Evolutionary conservation across 2,329 filamentous ascomycete species (phyloP).

Genomic region (Colletotrichum melonis): DNA sequence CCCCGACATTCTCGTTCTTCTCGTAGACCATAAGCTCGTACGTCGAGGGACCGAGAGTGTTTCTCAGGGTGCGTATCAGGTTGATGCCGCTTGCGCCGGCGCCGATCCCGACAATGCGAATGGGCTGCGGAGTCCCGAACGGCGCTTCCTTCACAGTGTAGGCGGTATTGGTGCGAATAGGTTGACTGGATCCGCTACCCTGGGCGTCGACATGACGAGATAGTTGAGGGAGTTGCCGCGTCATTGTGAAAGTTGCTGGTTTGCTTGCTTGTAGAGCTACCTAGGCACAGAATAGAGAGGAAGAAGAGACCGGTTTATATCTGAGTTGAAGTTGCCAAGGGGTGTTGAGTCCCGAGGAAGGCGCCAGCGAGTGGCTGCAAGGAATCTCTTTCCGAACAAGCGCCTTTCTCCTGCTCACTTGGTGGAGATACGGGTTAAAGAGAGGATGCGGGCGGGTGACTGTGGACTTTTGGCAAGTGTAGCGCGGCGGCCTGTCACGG

Average conservation of each 20-base stretch:
- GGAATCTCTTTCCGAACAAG: constrained; percentile 3
- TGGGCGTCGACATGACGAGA: constrained; percentile 35
- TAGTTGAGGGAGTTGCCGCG: constrained; percentile 33
- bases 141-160: constrained; percentile 33
- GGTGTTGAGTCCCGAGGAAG: background rate
- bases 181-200: constrained; percentile 23
- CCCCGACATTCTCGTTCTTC: constrained; percentile 65
- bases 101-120: constrained; percentile 36
- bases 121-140: constrained; percentile 25
- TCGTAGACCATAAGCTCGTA: constrained; percentile 64
- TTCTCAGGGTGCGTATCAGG: constrained; percentile 54
- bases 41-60: constrained; percentile 48
- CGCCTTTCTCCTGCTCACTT: background rate
- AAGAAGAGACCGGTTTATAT: constrained; percentile 28
- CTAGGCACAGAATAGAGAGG: background rate
- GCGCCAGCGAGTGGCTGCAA: constrained; percentile 3
- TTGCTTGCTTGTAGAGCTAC: background rate
- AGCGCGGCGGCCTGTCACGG: background rate
- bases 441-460: background rate
- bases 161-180: constrained; percentile 6
- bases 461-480: constrained; percentile 6
- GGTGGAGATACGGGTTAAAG: constrained; percentile 20
- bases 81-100: constrained; percentile 37
- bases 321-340: background rate
- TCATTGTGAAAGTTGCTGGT: constrained; percentile 22